Conservation (phyloP, 2,329 filamentous ascomycete species). For the Cercospora beticola region DNA sequence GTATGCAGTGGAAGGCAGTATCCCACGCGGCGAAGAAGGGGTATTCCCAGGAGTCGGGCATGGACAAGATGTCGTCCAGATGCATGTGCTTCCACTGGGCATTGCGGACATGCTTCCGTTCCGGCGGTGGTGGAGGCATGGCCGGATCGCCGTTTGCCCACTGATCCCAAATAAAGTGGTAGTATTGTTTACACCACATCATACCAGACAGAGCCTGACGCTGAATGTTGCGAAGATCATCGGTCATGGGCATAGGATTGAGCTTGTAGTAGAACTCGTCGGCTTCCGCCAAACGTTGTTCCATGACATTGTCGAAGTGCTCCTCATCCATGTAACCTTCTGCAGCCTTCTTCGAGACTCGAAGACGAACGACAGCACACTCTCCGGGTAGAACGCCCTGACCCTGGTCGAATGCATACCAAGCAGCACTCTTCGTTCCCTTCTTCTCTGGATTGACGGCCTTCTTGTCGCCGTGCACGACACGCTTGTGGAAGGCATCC, state of each 20-base stretch:
- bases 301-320: slow-evolving; percentile 84
- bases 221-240: slow-evolving; percentile 92
- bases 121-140: slow-evolving; percentile 80
- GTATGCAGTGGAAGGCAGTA: slow-evolving; percentile 94
- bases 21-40: slow-evolving; percentile 98
- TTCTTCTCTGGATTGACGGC: slow-evolving; percentile 76
- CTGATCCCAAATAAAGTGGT: slow-evolving; percentile 95
- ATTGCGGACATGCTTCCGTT: slow-evolving; percentile 79
- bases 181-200: slow-evolving; percentile 98
- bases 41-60: slow-evolving; percentile 99
- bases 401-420: slow-evolving; percentile 88
- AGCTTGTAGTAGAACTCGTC: slow-evolving; percentile 95
- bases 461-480: slow-evolving; percentile 76
- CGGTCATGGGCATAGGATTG: slow-evolving; percentile 88
- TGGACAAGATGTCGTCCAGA: slow-evolving; percentile 90
- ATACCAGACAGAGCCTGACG: slow-evolving; percentile 92
- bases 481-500: slow-evolving; percentile 87
- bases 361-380: slow-evolving; percentile 92
- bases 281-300: slow-evolving; percentile 81
- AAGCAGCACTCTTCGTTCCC: slow-evolving; percentile 87
- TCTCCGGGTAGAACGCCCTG: slow-evolving; percentile 85
- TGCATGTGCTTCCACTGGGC: slow-evolving; percentile 91
- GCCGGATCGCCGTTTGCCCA: slow-evolving; percentile 93
- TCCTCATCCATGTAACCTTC: slow-evolving; percentile 87
- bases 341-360: slow-evolving; percentile 68